A percentile compares a stretch with the other conserved stretches of the same genome.
Evolutionary conservation across 2,329 filamentous ascomycete genomes (phyloP).

Genomic region (Xylariaceae sp.): DNA sequence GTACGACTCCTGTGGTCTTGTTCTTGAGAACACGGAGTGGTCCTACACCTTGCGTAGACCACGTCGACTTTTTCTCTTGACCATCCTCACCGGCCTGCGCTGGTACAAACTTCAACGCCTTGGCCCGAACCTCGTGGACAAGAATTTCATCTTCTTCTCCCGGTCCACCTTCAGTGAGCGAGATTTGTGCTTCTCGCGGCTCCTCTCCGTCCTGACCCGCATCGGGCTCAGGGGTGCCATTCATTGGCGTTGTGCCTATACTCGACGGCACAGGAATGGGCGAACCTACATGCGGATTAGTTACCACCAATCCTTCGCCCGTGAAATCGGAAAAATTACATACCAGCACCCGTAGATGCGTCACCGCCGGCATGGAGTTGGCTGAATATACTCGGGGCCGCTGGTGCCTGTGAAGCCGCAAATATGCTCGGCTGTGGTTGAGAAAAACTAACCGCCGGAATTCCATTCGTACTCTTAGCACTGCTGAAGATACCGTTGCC

Average conservation of each 20-base stretch:
- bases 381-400: constrained; percentile 18
- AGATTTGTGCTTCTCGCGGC: constrained; percentile 63
- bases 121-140: constrained; percentile 65
- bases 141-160: constrained; percentile 69
- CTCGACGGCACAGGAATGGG: constrained; percentile 54
- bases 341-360: constrained; percentile 40
- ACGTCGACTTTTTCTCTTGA: constrained; percentile 51
- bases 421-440: constrained; percentile 28
- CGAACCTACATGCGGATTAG: constrained; percentile 23
- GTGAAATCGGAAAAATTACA: constrained; percentile 19
- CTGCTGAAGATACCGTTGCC: constrained; percentile 24
- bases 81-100: constrained; percentile 42
- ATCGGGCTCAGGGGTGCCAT: constrained; percentile 54
- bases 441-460: constrained; percentile 37
- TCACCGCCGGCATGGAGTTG: constrained; percentile 32
- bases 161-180: constrained; percentile 60
- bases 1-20: constrained; percentile 60
- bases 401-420: constrained; percentile 23
- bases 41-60: constrained; percentile 67
- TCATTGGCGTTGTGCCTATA: constrained; percentile 55
- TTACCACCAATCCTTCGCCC: neutral
- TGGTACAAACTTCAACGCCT: constrained; percentile 58
- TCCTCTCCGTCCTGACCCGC: constrained; percentile 41
- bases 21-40: constrained; percentile 68
- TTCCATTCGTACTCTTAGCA: constrained; percentile 27